phyloP scores from a whole-genome alignment of 768 basidiomycete species.

The Phanerodontia chrysosporium region DNA sequence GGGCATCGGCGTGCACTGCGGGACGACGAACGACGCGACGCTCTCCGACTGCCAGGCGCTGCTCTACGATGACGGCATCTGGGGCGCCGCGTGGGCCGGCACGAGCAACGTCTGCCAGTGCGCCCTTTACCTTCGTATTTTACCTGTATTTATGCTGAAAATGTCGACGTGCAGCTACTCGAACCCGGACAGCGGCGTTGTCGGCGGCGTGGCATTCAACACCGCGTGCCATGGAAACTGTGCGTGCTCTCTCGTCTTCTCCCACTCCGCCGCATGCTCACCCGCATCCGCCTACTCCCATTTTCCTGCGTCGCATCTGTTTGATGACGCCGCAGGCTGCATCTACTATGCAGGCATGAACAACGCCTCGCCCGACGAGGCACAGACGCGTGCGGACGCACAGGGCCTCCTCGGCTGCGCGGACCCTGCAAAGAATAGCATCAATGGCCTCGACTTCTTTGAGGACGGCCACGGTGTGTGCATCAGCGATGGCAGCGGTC shows the following conservation, averaged over 20 bases:
- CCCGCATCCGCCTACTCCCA: too few relatives aligned
- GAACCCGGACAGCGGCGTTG: neutral
- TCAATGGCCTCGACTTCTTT: neutral
- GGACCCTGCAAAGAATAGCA: neutral
- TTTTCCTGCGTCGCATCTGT: too few relatives aligned
- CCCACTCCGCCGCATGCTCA: neutral
- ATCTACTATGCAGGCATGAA: neutral
- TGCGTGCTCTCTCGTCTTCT: neutral
- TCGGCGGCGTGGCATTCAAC: neutral
- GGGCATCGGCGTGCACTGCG: neutral
- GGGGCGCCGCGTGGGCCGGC: neutral
- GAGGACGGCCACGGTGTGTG: neutral
- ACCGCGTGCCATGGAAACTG: neutral
- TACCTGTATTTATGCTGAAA: neutral
- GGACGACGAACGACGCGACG: neutral
- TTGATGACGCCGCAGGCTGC: neutral
- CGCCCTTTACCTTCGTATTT: neutral
- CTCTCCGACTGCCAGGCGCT: neutral
- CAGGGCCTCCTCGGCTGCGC: neutral
- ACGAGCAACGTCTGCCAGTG: neutral
- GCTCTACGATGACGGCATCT: neutral
- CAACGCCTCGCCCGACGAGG: neutral
- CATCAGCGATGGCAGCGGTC: neutral
- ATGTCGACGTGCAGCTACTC: neutral
- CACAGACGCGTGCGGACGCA: neutral